Evolutionary conservation across 1,139 yeast genomes (phyloP), one percentile per base, ranked within the genome.

Genomic region (Suhomyces anneliseae): DNA sequence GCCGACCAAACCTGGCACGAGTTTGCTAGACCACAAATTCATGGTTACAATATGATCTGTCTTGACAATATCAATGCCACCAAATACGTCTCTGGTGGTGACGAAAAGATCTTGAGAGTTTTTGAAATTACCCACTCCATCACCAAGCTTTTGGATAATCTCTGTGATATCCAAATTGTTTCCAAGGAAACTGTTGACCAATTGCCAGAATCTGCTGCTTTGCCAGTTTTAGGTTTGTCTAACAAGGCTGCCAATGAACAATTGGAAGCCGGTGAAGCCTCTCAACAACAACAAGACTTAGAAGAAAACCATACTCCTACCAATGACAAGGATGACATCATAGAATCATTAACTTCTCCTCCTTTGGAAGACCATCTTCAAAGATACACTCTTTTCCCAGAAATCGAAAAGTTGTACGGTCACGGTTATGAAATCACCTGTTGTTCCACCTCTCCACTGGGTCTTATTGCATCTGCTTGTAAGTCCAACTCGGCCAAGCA

Each of bases 41-140:
- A 95, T 65, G 99, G 99, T 10, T 95, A 90, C 62, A 98, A 95
- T 63, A 90, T 95, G 97, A 79, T 89, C 39, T 84, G 96, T 54
- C 73, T 88, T n/a, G 83, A 83, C 42, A 76, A 85, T 19, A 66
- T 93, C 26, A 69, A 79, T 24, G 68, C 76, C 39, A 74, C 87
- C 1, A 73, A 79, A 51, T 92, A 88, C 69, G 90, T 92, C 4
- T 89, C 97, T 48, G 98, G 93, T 12, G 99, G 97, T 39, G 99
- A 95, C 63, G 99, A 95, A 61, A 95, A 95, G 69, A 85, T 90
- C 11, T 68, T 93, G 54, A 76, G 99, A 54, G 89, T 90, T 2
- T 95, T 95, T 62, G 93, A 88, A 56, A 85, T 89, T 70, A 96
- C 99, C n/a, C 78, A 79, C 48, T 83, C 90, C 34, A 88, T 92